Conservation (phyloP, 257 asterid species). For the Echites panduratus region DNA sequence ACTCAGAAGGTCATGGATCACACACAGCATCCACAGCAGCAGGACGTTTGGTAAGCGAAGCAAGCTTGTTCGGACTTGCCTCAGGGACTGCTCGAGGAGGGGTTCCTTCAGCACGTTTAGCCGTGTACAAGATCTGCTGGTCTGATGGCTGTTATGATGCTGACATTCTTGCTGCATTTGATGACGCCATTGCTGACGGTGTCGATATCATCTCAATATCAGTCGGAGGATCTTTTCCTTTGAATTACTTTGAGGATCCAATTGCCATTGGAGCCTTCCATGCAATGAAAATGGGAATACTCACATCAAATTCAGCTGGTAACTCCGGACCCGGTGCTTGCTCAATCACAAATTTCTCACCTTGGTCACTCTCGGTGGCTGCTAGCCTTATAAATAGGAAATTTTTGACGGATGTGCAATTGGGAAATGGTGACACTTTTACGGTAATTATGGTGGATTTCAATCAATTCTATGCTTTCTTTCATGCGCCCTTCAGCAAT, state of each 20-base stretch:
- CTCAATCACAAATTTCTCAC: conserved; percentile 36
- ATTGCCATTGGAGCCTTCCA: no score
- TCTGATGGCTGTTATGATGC: conserved; percentile 41
- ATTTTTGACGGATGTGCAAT: conserved; percentile 42
- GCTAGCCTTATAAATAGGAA: conserved; percentile 60
- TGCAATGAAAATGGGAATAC: no score
- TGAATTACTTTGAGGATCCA: no score
- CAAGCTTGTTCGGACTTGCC: conserved; percentile 37
- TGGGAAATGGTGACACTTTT: conserved; percentile 47
- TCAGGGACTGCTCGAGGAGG: conserved; percentile 55
- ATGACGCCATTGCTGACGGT: conserved; percentile 73
- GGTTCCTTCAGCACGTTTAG: conserved; percentile 50
- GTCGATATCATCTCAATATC: conserved; percentile 64
- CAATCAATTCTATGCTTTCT: no score
- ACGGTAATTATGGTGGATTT: no score
- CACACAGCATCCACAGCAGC: conserved; percentile 61
- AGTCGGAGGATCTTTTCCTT: conserved; percentile 34
- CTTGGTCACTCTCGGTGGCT: conserved; percentile 67
- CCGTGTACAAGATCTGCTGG: conserved; percentile 61
- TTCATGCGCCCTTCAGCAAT: no score
- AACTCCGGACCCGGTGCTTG: conserved; percentile 49
- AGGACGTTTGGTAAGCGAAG: conserved; percentile 30
- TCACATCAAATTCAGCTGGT: conserved; percentile 59
- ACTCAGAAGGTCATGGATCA: conserved; percentile 51
- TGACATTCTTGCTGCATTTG: conserved; percentile 60